phyloP scores from a whole-genome alignment of 306 rosid species.

The Sesbania bispinosa region DNA sequence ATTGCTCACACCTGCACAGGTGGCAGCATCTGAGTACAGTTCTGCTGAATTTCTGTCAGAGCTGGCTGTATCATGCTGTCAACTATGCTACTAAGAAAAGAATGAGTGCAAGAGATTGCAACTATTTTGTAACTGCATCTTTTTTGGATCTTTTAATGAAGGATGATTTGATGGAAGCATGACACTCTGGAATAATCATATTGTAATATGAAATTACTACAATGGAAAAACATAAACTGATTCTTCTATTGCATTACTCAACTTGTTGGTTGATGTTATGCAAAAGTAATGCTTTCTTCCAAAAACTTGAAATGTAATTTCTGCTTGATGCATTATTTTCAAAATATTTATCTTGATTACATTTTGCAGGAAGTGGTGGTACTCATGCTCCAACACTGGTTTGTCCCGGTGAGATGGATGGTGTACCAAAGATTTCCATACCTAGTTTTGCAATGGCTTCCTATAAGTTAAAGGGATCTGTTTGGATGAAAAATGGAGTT shows the following conservation, averaged over 20 bases:
- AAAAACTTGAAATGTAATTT: constrained; percentile 2
- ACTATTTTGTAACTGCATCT: neutral
- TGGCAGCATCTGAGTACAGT: no score
- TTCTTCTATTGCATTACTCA: neutral
- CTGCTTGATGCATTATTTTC: constrained; percentile 19
- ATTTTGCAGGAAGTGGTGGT: constrained; percentile 48
- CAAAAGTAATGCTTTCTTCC: neutral
- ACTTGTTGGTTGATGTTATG: neutral
- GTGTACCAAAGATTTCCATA: constrained; percentile 53
- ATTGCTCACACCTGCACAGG: constrained; percentile 5
- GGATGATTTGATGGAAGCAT: neutral
- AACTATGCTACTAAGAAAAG: neutral
- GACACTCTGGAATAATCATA: neutral
- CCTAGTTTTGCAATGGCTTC: constrained; percentile 79
- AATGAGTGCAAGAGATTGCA: neutral
- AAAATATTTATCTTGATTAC: neutral
- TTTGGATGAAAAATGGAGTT: constrained; percentile 59
- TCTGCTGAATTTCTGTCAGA: neutral
- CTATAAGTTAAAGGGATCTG: constrained; percentile 71
- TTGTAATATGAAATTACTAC: constrained; percentile 4
- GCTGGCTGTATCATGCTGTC: neutral
- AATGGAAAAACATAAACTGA: neutral
- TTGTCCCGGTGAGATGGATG: constrained; percentile 61
- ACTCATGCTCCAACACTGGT: constrained; percentile 49
- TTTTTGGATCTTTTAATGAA: neutral